These are phyloP conservation scores for Crepidotus sp. DNA, from an alignment of 1,284 basidiomycete genomes.

Conservation along the genomic window DNA sequence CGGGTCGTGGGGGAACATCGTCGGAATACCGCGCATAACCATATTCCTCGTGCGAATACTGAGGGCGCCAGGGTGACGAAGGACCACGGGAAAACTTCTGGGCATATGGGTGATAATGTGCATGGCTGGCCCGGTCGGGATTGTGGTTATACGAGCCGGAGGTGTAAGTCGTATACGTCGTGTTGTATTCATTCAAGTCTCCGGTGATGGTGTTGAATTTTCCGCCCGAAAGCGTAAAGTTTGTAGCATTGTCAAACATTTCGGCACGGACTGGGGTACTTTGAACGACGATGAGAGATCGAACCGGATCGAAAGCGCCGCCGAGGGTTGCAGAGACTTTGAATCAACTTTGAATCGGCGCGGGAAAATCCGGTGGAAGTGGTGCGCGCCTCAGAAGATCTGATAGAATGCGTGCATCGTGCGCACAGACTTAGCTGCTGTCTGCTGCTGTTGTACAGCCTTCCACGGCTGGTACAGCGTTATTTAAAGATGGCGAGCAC, in stretches of 20 bases:
- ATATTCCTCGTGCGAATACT: slow-evolving; percentile 2
- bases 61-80: slow-evolving; percentile 1
- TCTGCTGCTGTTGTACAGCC: not conserved
- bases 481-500: not conserved
- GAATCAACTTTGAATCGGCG: not conserved
- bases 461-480: not conserved
- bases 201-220: slow-evolving; percentile 11
- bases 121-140: not conserved
- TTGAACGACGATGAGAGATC: not conserved
- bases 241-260: slow-evolving; percentile 5
- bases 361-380: not conserved
- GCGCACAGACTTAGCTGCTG: too few relatives aligned
- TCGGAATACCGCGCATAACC: slow-evolving; percentile 10
- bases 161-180: not conserved
- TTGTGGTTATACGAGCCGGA: slow-evolving; percentile 2
- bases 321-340: not conserved
- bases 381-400: too few relatives aligned
- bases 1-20: not conserved
- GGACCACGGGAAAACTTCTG: slow-evolving; percentile 4
- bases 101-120: slow-evolving; percentile 1
- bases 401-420: not conserved
- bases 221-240: slow-evolving; percentile 8
- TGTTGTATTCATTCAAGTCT: slow-evolving; percentile 5
- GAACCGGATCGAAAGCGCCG: not conserved
- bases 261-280: not conserved